Conservation (phyloP, 2,329 filamentous ascomycete genomes). For the Calonectria hawksworthii region DNA sequence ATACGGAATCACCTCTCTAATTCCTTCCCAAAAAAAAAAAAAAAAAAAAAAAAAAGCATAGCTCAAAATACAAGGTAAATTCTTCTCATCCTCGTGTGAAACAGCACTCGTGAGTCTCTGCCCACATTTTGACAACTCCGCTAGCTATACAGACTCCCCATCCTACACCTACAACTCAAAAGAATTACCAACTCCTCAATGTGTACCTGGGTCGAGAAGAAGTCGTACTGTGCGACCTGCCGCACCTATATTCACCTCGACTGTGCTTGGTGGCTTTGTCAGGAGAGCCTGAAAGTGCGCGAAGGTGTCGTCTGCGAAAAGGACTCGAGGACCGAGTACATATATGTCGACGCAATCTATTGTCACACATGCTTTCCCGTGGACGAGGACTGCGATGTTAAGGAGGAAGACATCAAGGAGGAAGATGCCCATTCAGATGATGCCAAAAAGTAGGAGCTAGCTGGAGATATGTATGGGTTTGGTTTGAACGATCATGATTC, state of each 20-base stretch:
- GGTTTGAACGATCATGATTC: neutral
- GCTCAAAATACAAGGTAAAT: neutral
- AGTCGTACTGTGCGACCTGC: neutral
- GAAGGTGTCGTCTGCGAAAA: neutral
- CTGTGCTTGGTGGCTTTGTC: neutral
- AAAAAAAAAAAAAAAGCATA: neutral
- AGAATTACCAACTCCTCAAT: neutral
- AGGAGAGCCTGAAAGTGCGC: neutral
- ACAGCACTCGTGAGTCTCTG: neutral
- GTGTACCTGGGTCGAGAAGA: neutral
- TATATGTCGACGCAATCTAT: neutral
- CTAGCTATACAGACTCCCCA: neutral
- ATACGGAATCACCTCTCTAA: neutral
- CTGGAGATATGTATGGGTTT: neutral
- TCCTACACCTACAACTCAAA: neutral
- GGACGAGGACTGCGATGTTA: too few species aligned
- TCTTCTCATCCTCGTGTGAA: too few species aligned
- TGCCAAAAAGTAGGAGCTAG: neutral
- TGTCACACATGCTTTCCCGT: neutral
- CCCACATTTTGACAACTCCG: neutral
- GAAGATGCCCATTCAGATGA: neutral
- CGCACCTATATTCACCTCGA: neutral
- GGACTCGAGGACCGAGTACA: neutral
- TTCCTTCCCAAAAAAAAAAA: neutral
- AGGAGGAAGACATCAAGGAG: neutral